Percentiles rank a stretch among this genome's conserved stretches.
Evolutionary conservation across 164 flowering plant genomes (phyloP).

Genomic region (Magnolia officinalis): DNA sequence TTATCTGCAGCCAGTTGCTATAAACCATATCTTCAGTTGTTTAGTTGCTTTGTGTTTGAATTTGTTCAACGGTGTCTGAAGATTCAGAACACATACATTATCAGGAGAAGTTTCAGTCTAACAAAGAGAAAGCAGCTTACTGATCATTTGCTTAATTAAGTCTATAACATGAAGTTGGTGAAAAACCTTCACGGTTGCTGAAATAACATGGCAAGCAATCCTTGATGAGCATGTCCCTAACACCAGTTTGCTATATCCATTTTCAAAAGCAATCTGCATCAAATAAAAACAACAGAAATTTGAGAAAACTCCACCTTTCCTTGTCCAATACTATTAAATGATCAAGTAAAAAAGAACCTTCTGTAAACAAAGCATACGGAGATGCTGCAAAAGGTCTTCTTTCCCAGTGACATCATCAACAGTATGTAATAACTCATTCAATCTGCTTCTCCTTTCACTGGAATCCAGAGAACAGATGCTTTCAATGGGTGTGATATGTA

Average conservation of each 20-base stretch:
- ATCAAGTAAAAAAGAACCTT: conserved; percentile 45
- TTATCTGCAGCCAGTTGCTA: no score
- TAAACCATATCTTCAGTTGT: no score
- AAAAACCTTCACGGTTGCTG: conserved; percentile 88
- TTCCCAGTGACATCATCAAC: conserved; percentile 77
- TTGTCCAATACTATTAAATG: not conserved
- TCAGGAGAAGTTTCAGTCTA: no score
- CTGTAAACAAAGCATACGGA: conserved; percentile 78
- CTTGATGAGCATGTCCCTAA: conserved; percentile 86
- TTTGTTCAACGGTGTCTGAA: no score
- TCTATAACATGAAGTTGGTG: not conserved
- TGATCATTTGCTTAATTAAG: not conserved
- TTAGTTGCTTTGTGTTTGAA: no score
- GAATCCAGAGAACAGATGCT: conserved; percentile 42
- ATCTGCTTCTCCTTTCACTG: conserved; percentile 35
- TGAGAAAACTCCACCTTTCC: conserved; percentile 1
- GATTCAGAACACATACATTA: no score
- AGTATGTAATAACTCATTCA: conserved; percentile 42
- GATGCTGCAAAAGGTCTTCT: conserved; percentile 72
- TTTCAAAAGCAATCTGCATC: conserved; percentile 67
- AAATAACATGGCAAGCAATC: conserved; percentile 80
- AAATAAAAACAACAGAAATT: not conserved
- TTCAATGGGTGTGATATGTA: conserved; percentile 63
- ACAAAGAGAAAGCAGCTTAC: not conserved
- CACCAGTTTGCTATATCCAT: conserved; percentile 75